Evolutionary conservation across 1,284 basidiomycete genomes (phyloP).

Genomic region (Pyrrhoderma noxium): DNA sequence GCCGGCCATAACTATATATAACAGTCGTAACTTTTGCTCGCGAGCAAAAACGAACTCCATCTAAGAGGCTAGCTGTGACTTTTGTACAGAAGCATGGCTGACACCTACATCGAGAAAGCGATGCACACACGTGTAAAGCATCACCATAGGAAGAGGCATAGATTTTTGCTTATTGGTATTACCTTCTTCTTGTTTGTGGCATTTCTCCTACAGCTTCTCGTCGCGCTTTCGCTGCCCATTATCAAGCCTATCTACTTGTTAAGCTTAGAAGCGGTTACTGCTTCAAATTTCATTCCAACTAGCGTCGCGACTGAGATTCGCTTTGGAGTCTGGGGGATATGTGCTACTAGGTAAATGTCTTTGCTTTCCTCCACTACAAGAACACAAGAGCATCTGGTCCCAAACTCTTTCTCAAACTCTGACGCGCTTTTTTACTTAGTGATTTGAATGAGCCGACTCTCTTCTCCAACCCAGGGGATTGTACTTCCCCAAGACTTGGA

Average conservation of each 20-base stretch:
- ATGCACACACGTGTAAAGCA: slow-evolving; percentile 9
- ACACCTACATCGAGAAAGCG: neutral
- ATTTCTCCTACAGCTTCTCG: slow-evolving; percentile 66
- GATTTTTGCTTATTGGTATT: slow-evolving; percentile 32
- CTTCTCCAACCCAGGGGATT: slow-evolving; percentile 34
- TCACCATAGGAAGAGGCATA: slow-evolving; percentile 9
- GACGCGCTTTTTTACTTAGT: slow-evolving; percentile 22
- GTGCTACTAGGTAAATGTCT: slow-evolving; percentile 42
- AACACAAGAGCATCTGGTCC: neutral
- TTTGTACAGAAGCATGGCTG: neutral
- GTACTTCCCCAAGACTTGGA: slow-evolving; percentile 51
- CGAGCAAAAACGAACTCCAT: too few relatives aligned
- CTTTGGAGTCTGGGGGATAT: slow-evolving; percentile 74
- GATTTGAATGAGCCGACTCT: slow-evolving; percentile 26
- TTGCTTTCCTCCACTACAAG: neutral
- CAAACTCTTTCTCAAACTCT: neutral
- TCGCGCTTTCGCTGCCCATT: slow-evolving; percentile 67
- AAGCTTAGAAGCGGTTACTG: slow-evolving; percentile 37
- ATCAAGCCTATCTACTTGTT: slow-evolving; percentile 68
- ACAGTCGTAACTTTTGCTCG: too few relatives aligned
- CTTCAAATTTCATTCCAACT: slow-evolving; percentile 32
- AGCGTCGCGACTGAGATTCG: slow-evolving; percentile 52
- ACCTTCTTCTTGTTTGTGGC: slow-evolving; percentile 43
- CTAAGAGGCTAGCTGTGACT: neutral
- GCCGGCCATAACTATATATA: too few relatives aligned